Evolutionary conservation across 805 yeast species (phyloP).

Genomic region (Hanseniaspora clermontiae): DNA sequence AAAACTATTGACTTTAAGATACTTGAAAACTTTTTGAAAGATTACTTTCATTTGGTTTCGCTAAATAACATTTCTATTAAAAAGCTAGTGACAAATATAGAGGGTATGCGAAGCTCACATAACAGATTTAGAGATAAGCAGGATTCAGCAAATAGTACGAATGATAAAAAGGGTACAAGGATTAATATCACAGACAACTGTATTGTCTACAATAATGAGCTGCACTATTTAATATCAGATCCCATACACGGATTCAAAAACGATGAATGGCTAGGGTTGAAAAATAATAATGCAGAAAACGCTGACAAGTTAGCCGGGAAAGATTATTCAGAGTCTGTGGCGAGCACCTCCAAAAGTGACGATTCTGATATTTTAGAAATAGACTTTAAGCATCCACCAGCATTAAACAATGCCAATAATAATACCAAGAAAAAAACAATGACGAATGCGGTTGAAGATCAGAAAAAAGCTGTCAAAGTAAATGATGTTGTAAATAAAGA

Average conservation of each 20-base stretch:
- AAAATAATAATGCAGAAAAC: not conserved
- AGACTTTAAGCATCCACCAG: not conserved
- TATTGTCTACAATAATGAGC: slow-evolving; percentile 24
- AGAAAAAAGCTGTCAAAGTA: not conserved
- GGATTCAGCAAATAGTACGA: slow-evolving; percentile 13
- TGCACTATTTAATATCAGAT: slow-evolving; percentile 26
- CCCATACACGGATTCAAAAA: slow-evolving; percentile 23
- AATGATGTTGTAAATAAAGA: not conserved
- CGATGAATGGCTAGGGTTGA: slow-evolving; percentile 22
- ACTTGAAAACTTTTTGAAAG: slow-evolving; percentile 24
- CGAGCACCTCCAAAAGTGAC: not conserved
- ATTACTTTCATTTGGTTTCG: slow-evolving; percentile 25
- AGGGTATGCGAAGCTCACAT: slow-evolving; percentile 3
- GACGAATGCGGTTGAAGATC: not conserved
- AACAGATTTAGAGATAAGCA: slow-evolving; percentile 23
- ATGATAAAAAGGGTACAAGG: slow-evolving; percentile 20
- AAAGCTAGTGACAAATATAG: slow-evolving; percentile 20
- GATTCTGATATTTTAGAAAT: not conserved
- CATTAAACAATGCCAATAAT: not conserved
- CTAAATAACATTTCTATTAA: slow-evolving; percentile 22
- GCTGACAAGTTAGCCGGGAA: not conserved
- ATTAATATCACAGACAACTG: slow-evolving; percentile 1
- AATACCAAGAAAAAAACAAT: not conserved
- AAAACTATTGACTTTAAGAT: slow-evolving; percentile 19
- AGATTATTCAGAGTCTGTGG: not conserved